Base-by-base conservation (phyloP, 108 stramenopile genomes). In the Nitzschia palea region DNA sequence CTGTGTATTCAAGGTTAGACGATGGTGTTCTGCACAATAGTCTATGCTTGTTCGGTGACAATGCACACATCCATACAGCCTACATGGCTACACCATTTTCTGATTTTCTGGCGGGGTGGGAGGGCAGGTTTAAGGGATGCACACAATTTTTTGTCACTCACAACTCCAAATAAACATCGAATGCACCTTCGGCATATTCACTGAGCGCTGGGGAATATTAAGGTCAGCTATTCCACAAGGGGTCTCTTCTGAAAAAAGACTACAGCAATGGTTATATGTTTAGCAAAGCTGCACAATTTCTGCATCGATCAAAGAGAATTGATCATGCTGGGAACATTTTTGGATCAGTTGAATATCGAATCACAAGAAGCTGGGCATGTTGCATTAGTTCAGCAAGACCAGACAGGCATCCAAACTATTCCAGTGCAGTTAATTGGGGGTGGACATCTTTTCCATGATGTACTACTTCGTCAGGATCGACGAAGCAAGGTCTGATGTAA, bases 121-220 rank as follows among this genome's bases (percentile, higher is more conserved):
- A 10, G 10, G 8, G 10, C 8, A 14, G 37, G 37, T 40, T 40
- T 14, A 10, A 8, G 37, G 8, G 79, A 80, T 75, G 43, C 34
- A 4, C 75, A 62, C 65, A 80, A 80, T 36, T 80, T 40, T n/a
- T 14, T 40, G 14, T 80, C 45, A 71, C 18, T 75, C 69, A 4
- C 74, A 74, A 55, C 60, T 80, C 0, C 12, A 69, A 0, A 75
- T 74, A 2, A 44, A 30, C 15, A 48, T 80, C 2, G 79, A 80
- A 34, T 55, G 70, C 29, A 55, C 63, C 10, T 80, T 80, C 44
- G 74, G 79, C 14, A 51, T 75, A 20, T 25, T 80, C 10, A 68
- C 69, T 0, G 36, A 63, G 14, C 29, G 68, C 2, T 69, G 59
- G 60, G 51, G 22, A 6, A 18, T 51, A 22, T 23, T 51, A 6